Evolutionary conservation across 306 rosid genomes (phyloP), one percentile per base, ranked within the genome.

Genomic region (Cicer yamashitae): DNA sequence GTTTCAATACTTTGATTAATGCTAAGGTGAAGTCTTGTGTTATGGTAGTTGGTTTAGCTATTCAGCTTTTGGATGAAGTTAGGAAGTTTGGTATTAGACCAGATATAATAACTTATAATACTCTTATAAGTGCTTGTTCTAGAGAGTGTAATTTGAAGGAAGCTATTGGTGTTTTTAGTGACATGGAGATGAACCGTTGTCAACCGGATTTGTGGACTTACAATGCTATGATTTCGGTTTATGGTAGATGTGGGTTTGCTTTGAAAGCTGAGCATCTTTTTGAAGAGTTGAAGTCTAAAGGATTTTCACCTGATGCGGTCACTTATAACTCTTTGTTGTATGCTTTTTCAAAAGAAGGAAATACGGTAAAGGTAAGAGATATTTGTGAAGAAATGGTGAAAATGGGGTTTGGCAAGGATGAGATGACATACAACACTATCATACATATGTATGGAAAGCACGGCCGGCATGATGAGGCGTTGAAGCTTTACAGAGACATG

Each of bases 131-230:
- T 80, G 97, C 96, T 75, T 94, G 97, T 79, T 90, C 98, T 0
- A 88, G 96, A 7, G 97, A 83, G 80, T 87, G 88, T 1, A 91
- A 91, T 85, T 85, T 94, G 82, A 92, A 89, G 77, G 94, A 94
- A 73, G 98, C 98, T 0, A 40, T 79, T 70, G 79, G 70, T 66
- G 87, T 94, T 63, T 88, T 79, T 45, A 7, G 54, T 40, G 96
- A 94, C 50, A 88, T 94, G 98, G 93, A 83, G 84, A 82, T 6
- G 14, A 85, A 81, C 54, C 74, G 61, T 45, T 91, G 94, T 79
- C 98, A 83, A 47, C 97, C 98, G 56, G 98, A 94, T 85, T 73
- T 94, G 41, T 94, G 98, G 98, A 94, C 98, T 68, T 94, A 94
- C 71, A 94, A 94, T 86, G 94, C 96, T 50, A 90, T 94, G 97